These are phyloP conservation scores for Emergomyces orientalis DNA, from an alignment of 2,329 filamentous ascomycete species.

Conservation along the genomic window DNA sequence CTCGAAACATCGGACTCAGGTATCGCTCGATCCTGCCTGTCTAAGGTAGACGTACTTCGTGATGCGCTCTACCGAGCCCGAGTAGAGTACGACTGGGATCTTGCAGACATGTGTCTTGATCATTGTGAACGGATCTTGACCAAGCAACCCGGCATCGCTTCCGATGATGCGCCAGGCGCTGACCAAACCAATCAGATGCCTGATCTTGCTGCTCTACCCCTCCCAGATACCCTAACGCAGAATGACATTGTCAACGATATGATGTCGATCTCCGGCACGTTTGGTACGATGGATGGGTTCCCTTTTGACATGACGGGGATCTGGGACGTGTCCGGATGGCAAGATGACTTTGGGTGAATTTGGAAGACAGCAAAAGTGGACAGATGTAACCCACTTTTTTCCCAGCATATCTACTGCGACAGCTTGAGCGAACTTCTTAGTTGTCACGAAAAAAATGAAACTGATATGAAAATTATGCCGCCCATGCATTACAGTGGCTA, in stretches of 20 bases:
- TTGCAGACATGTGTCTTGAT: conserved; percentile 47
- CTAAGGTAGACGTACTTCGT: conserved; percentile 41
- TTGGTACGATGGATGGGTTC: conserved; percentile 39
- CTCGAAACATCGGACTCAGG: conserved; percentile 43
- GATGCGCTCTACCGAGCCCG: conserved; percentile 40
- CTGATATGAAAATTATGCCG: not conserved
- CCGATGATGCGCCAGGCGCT: conserved; percentile 11
- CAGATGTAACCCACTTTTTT: not conserved
- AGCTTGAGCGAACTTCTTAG: not conserved
- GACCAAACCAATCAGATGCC: conserved; percentile 11
- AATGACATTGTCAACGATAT: conserved; percentile 40
- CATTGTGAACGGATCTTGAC: conserved; percentile 39
- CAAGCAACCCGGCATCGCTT: conserved; percentile 27
- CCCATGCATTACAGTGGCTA: not conserved
- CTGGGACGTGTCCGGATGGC: conserved; percentile 34
- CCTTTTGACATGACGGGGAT: conserved; percentile 40
- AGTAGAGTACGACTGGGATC: conserved; percentile 46
- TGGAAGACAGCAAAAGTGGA: not conserved
- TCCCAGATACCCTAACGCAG: conserved; percentile 37
- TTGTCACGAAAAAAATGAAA: not conserved
- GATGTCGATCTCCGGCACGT: conserved; percentile 39
- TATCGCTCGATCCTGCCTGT: conserved; percentile 38
- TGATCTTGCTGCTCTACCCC: conserved; percentile 29
- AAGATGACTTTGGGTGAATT: conserved; percentile 11
- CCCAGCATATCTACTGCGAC: not conserved